Conservation (phyloP, 495 filamentous ascomycete species). For the Penicillium roqueforti region DNA sequence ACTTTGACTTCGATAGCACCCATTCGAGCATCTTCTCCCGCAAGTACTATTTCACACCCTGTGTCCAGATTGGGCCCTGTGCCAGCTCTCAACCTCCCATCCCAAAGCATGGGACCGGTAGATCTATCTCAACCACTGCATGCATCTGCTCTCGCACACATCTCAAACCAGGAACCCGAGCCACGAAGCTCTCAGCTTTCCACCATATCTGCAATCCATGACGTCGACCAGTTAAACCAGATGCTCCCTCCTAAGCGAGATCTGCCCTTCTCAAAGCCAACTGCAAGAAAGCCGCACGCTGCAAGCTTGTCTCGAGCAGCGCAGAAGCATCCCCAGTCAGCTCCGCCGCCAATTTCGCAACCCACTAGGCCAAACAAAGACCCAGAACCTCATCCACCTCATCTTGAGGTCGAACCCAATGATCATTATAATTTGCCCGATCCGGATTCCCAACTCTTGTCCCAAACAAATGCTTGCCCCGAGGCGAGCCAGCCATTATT, state of each 20-base stretch:
- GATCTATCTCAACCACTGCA: not conserved
- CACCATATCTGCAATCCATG: constrained; percentile 20
- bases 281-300: constrained; percentile 15
- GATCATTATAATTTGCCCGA: not conserved
- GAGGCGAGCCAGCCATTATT: not conserved
- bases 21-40: constrained; percentile 8
- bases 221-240: constrained; percentile 29
- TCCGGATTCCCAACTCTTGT: not conserved
- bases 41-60: constrained; percentile 8
- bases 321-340: not conserved
- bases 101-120: not conserved
- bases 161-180: not conserved
- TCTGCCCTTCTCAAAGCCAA: constrained; percentile 38
- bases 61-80: not conserved
- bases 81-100: not conserved
- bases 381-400: not conserved
- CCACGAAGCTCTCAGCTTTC: constrained; percentile 15
- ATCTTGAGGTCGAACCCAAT: not conserved
- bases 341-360: not conserved
- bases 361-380: not conserved
- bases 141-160: not conserved
- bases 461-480: not conserved
- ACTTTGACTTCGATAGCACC: not conserved
- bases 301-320: not conserved
- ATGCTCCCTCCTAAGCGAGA: constrained; percentile 45